Base-by-base conservation (phyloP, 2,329 filamentous ascomycete genomes). In the Aspergillus spinulosporus region DNA sequence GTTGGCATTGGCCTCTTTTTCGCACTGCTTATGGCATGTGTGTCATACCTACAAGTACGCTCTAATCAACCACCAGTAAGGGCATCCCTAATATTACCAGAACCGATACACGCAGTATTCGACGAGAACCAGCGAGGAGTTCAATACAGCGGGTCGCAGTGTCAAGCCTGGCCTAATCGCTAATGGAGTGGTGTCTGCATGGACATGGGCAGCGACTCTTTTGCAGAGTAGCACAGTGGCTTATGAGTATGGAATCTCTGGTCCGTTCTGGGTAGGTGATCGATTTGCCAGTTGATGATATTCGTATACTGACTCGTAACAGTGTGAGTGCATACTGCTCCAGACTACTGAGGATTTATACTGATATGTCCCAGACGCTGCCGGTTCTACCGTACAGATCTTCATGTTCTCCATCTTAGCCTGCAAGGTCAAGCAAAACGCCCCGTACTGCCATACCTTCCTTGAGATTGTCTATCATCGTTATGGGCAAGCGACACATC, bases 181-280 rank as follows among this genome's bases (percentile, higher is more conserved):
- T 3, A 74, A 73, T 5, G 77, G 76, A 3, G 77, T 80, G 52
- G 78, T 80, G 9, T 77, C 73, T 3, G 77, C 78, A 1, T 81
- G 78, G 78, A 80, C 78, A 3, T 80, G 77, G 76, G 74, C 74
- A 14, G 75, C 78, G 4, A 80, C 79, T 4, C 68, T 78, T 29
- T 55, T 78, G 54, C 74, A 71, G 6, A 74, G 72, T 7, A 73
- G 68, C 6, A 76, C 75, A 1, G 73, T 78, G 59, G 74, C 73
- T 0, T 78, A 78, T 54, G 62, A 60, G 3, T 77, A 77, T 63
- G 75, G 75, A 5, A 72, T 77, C 43, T 71, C 68, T 44, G 74
- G 74, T 0, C 69, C 72, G 2, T 73, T 78, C 68, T 78, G 75
- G 75, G 28, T 45, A 28, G 1, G 43, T n/a, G 21, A 12, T 7